These are phyloP conservation scores for Kingdonia uniflora DNA, from an alignment of 164 flowering plant species.

Conservation along the genomic window DNA sequence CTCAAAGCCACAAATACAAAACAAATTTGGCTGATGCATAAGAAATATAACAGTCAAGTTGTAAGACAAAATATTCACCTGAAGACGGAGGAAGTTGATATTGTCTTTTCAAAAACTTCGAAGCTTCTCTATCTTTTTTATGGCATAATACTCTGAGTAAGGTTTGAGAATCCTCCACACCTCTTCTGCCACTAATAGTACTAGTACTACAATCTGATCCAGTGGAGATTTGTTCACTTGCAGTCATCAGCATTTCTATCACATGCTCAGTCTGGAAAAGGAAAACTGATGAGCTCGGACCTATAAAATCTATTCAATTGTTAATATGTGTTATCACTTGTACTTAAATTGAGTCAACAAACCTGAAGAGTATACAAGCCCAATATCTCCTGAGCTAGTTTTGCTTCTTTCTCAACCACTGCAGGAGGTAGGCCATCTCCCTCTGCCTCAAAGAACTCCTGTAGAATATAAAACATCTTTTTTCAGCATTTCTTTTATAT, in stretches of 20 bases:
- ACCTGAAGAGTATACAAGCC: constrained; percentile 59
- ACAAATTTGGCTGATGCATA: too few relatives aligned
- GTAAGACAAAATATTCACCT: constrained; percentile 25
- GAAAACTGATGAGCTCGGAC: background rate
- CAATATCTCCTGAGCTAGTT: constrained; percentile 40
- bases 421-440: constrained; percentile 86
- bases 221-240: constrained; percentile 50
- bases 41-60: background rate
- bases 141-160: constrained; percentile 70
- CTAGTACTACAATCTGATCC: constrained; percentile 20
- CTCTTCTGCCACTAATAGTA: constrained; percentile 19
- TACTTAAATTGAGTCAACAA: background rate
- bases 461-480: constrained; percentile 3
- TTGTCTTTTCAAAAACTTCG: constrained; percentile 58
- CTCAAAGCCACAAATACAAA: background rate
- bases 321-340: background rate
- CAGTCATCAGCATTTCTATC: constrained; percentile 61
- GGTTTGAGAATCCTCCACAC: constrained; percentile 47
- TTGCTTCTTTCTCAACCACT: constrained; percentile 61
- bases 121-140: constrained; percentile 71
- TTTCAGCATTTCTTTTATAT: background rate
- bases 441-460: constrained; percentile 89
- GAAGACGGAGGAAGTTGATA: constrained; percentile 78
- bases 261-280: constrained; percentile 47
- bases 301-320: background rate